phyloP scores from a whole-genome alignment of 2,329 filamentous ascomycete species.

The Graphiopsis chlorocephala region DNA sequence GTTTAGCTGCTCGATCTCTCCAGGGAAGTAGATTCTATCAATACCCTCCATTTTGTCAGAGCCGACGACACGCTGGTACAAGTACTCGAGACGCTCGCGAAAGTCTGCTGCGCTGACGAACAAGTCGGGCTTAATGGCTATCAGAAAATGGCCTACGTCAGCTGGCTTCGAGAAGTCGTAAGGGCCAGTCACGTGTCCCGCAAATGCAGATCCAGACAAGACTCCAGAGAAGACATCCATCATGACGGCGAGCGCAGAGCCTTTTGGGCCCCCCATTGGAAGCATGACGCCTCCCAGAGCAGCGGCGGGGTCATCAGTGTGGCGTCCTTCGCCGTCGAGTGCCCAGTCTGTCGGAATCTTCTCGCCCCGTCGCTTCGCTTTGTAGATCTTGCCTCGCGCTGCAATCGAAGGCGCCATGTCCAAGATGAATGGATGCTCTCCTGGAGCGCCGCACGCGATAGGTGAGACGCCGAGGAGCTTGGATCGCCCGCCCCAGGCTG shows the following conservation, averaged over 20 bases:
- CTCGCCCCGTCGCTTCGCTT: slow-evolving; percentile 64
- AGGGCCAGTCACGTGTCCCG: slow-evolving; percentile 70
- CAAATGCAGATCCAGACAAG: slow-evolving; percentile 73
- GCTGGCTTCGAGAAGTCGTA: slow-evolving; percentile 60
- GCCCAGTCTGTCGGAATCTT: slow-evolving; percentile 74
- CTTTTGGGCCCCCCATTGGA: slow-evolving; percentile 82
- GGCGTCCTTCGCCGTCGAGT: slow-evolving; percentile 63
- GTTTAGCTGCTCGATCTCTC: slow-evolving; percentile 54
- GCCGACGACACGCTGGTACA: slow-evolving; percentile 54
- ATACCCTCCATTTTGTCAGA: slow-evolving; percentile 54
- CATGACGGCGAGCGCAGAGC: slow-evolving; percentile 68
- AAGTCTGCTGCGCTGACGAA: slow-evolving; percentile 36
- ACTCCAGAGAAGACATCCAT: slow-evolving; percentile 88
- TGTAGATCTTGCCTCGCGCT: slow-evolving; percentile 71
- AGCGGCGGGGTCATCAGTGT: slow-evolving; percentile 57
- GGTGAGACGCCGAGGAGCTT: slow-evolving; percentile 73
- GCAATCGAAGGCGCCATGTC: slow-evolving; percentile 71
- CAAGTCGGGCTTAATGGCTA: slow-evolving; percentile 38
- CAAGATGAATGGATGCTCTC: slow-evolving; percentile 65
- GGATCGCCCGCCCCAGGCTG: slow-evolving; percentile 65
- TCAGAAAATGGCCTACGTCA: slow-evolving; percentile 37
- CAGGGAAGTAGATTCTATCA: slow-evolving; percentile 57
- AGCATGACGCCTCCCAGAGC: slow-evolving; percentile 78
- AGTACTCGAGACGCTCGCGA: slow-evolving; percentile 52
- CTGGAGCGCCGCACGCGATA: slow-evolving; percentile 73